phyloP scores from a whole-genome alignment of 192 early-diverging fungal genomes.

The Rhizophagus clarus region DNA sequence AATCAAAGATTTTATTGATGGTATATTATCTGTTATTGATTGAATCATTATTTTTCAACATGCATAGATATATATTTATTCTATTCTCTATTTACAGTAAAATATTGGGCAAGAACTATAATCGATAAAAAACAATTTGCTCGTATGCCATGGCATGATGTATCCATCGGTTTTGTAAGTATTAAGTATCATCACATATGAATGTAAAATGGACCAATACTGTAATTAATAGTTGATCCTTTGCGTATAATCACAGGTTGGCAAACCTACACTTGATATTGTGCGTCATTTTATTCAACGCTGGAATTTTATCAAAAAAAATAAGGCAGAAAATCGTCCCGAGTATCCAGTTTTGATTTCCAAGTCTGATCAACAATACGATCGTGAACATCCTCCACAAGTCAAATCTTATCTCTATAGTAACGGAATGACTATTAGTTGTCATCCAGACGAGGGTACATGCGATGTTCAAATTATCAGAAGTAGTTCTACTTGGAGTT shows the following conservation, averaged over 20 bases:
- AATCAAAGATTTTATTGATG: conserved; percentile 71
- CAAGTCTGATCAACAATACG: conserved; percentile 60
- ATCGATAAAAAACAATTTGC: conserved; percentile 50
- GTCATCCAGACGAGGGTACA: conserved; percentile 61
- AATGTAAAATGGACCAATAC: neutral
- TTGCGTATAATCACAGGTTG: conserved; percentile 44
- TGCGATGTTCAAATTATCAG: conserved; percentile 71
- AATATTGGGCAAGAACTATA: conserved; percentile 50
- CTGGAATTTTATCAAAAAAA: conserved; percentile 85
- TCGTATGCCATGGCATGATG: conserved; percentile 93
- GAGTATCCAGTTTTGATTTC: conserved; percentile 70
- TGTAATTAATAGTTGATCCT: neutral
- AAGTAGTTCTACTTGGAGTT: conserved; percentile 71
- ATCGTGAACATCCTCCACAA: conserved; percentile 9
- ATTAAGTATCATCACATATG: neutral
- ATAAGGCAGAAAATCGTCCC: conserved; percentile 60
- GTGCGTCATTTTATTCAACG: conserved; percentile 88
- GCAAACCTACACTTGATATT: conserved; percentile 77
- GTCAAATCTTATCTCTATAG: conserved; percentile 31
- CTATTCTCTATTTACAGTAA: conserved; percentile 37
- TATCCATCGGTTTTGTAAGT: conserved; percentile 69
- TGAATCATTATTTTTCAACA: neutral
- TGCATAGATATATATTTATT: too few species aligned
- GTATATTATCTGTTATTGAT: conserved; percentile 36
- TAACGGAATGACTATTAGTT: conserved; percentile 55